Evolutionary conservation across 371 early-diverging fungal species (phyloP).

Genomic region (Mortierella sp.): DNA sequence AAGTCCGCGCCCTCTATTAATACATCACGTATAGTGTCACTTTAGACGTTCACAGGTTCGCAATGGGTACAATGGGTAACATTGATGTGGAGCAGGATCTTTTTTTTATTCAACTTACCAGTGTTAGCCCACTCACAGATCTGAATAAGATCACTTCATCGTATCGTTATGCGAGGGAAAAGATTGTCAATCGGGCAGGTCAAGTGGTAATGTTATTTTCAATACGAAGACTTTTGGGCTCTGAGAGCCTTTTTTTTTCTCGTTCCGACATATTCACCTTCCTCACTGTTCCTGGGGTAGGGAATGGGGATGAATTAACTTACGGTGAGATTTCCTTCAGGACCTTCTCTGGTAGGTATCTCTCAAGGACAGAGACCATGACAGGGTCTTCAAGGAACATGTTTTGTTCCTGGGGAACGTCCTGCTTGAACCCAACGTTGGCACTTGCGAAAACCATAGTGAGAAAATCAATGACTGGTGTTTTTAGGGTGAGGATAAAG

Average conservation of each 20-base stretch:
- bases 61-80: not conserved
- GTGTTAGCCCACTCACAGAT: conserved; percentile 51
- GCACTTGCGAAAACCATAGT: conserved; percentile 49
- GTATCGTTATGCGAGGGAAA: not conserved
- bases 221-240: too few species aligned
- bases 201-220: too few species aligned
- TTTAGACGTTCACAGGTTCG: not conserved
- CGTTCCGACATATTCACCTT: not conserved
- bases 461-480: not conserved
- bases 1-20: conserved; percentile 35
- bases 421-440: conserved; percentile 61
- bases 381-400: conserved; percentile 68
- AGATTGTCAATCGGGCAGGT: not conserved
- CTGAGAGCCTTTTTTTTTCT: not conserved
- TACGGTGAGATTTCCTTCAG: conserved; percentile 61
- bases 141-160: conserved; percentile 36
- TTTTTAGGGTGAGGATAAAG: not conserved
- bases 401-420: conserved; percentile 65
- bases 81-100: conserved; percentile 10
- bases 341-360: conserved; percentile 60
- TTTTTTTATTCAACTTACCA: conserved; percentile 14
- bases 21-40: not conserved
- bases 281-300: not conserved
- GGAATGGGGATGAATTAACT: not conserved
- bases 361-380: conserved; percentile 64